Conservation (phyloP, 805 yeast species). For the Tetrapisispora iriomotensis region DNA sequence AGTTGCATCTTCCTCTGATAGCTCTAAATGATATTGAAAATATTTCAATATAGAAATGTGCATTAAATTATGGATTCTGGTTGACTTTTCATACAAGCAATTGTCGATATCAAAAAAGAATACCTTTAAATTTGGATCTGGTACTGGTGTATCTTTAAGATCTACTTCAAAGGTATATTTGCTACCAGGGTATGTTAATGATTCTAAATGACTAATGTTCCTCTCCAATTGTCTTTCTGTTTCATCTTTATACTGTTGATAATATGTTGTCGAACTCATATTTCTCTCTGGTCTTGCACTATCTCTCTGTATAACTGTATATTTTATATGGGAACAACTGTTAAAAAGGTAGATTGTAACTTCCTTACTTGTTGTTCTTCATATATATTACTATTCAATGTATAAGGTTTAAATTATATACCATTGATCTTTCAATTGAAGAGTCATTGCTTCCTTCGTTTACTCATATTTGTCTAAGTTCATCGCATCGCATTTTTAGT, state of each 20-base stretch:
- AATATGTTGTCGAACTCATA: conserved; percentile 3
- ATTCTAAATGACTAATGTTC: conserved; percentile 27
- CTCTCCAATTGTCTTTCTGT: conserved; percentile 20
- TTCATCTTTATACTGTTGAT: conserved; percentile 10
- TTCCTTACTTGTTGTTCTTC: too few relatives aligned
- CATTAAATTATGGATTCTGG: conserved; percentile 78
- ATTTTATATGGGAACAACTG: too few relatives aligned
- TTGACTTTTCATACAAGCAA: conserved; percentile 69
- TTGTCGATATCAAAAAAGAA: conserved; percentile 93
- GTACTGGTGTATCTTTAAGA: conserved; percentile 14
- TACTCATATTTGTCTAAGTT: too few relatives aligned
- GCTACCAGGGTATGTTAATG: conserved; percentile 30
- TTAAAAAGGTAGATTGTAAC: too few relatives aligned
- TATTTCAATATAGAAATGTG: conserved; percentile 74
- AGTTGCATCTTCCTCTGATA: conserved; percentile 67
- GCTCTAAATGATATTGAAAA: conserved; percentile 52
- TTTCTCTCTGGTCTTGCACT: too few relatives aligned
- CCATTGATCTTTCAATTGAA: too few relatives aligned
- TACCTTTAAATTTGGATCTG: conserved; percentile 26
- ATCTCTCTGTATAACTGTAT: too few relatives aligned
- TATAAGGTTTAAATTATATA: too few relatives aligned
- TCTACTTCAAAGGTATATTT: conserved; percentile 25
- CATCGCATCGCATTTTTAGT: too few relatives aligned
- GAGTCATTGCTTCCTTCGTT: too few relatives aligned
- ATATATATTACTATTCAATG: too few relatives aligned